A percentile compares a stretch with the other conserved stretches of the same genome.
These are phyloP conservation scores for Daldinia bambusicola DNA, from an alignment of 495 filamentous ascomycete genomes.

Conservation along the genomic window DNA sequence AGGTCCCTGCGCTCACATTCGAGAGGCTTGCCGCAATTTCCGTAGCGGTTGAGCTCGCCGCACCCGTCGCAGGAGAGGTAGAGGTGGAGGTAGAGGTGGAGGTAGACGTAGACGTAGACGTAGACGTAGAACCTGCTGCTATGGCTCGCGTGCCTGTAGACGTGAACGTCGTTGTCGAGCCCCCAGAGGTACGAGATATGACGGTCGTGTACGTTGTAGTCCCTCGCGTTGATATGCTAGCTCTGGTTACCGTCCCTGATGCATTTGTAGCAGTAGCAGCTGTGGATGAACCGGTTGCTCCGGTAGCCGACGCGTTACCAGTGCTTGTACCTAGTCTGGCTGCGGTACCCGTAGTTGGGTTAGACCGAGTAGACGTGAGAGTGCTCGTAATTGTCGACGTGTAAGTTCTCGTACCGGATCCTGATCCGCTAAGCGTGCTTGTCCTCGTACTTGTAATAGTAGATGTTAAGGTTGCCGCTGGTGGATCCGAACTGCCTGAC, in stretches of 20 bases:
- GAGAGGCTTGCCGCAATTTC: neutral
- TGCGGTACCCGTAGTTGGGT: neutral
- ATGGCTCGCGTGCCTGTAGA: constrained; percentile 16
- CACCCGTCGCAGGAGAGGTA: neutral
- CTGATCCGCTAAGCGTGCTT: constrained; percentile 22
- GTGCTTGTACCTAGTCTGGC: too few species aligned
- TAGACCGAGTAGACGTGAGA: constrained; percentile 18
- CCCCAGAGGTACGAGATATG: constrained; percentile 6
- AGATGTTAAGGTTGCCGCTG: constrained; percentile 10
- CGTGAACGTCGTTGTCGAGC: constrained; percentile 16
- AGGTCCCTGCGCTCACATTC: constrained; percentile 3
- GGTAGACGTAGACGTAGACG: too few species aligned
- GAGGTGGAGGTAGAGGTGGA: too few species aligned
- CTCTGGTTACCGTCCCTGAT: too few species aligned
- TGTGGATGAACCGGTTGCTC: too few species aligned
- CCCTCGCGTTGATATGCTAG: too few species aligned
- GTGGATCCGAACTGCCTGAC: neutral
- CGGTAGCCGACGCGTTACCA: too few species aligned
- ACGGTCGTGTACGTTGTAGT: constrained; percentile 20
- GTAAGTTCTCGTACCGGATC: constrained; percentile 16
- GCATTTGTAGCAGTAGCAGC: too few species aligned
- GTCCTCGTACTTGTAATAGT: constrained; percentile 33
- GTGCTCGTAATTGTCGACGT: constrained; percentile 38
- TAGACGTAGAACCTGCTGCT: neutral
- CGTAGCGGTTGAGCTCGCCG: neutral